Base-by-base conservation (phyloP, 305 asterid species). In the Solanum chacoense region DNA sequence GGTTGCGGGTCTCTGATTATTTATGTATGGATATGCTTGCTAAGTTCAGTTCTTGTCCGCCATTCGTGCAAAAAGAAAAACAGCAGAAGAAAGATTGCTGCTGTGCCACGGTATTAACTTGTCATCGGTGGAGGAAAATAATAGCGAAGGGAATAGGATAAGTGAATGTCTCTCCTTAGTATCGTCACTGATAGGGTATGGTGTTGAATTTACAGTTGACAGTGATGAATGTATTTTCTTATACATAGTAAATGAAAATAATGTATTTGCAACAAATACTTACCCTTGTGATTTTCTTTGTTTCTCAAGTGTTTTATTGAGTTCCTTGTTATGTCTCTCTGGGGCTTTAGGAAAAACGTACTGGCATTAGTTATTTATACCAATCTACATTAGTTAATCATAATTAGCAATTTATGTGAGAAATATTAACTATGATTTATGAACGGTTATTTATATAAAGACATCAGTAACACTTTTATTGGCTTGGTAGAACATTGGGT, bases 1-100 rank as follows among this genome's bases (percentile, higher is more conserved):
- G 92, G 90, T 87, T 87, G 22, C 67, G 22, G 29, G 24, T 34
- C 71, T 88, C 85, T 42, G 85, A 73, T 84, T 80, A 28, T 42
- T 80, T 14, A 29, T 42, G 71, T 42, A 11, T 42, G 11, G 87
- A 31, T 83, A 50, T 83, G 42, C 40, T 83, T 31, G 87, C 86
- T 18, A 50, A 29, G 73, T 83, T 83, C 73, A 50, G 73, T 45
- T 50, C 29, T 50, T 50, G n/a, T 81, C 37, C 31, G 37, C n/a
- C 69, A 29, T 74, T 74, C 24, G 3, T 72, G 34, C 37, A 18
- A 8, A 55, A 73, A 31, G 38, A 16, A 40, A 26, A 14, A 79
- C 7, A 42, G 6, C 8, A 28, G 12, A 26, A 16, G 34, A 42
- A 45, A 50, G 31, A 31, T 77, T 83, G 40, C 31, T 50, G 22